phyloP scores from a whole-genome alignment of 2,329 filamentous ascomycete species.

The Colletotrichum kahawae region DNA sequence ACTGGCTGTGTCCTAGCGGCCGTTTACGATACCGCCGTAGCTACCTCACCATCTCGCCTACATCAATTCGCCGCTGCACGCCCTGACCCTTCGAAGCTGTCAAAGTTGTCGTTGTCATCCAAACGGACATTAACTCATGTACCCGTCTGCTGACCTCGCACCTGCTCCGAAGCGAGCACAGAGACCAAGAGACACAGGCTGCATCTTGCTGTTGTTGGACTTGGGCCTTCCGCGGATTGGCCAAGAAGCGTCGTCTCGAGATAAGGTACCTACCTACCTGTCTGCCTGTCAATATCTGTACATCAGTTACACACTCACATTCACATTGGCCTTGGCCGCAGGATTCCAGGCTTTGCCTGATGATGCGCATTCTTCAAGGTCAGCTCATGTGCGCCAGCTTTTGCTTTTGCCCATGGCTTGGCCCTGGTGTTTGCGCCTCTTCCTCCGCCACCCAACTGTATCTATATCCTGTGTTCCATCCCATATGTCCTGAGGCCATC shows the following conservation, averaged over 20 bases:
- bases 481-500: neutral
- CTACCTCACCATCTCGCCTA: neutral
- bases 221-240: neutral
- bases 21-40: neutral
- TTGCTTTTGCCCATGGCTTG: neutral
- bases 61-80: neutral
- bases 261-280: neutral
- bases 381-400: neutral
- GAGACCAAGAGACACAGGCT: constrained; percentile 1
- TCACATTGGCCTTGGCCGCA: neutral
- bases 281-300: neutral
- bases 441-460: neutral
- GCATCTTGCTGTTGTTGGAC: neutral
- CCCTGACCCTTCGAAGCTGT: constrained; percentile 9
- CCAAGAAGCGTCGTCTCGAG: neutral
- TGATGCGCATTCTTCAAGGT: constrained; percentile 7
- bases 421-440: neutral
- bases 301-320: neutral
- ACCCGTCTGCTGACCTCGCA: neutral
- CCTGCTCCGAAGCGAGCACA: neutral
- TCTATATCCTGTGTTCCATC: neutral
- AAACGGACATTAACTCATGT: neutral
- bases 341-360: neutral
- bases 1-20: neutral
- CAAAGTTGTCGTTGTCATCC: neutral